Evolutionary conservation across 106 monocot genomes (phyloP).

Genomic region (Allium fistulosum): DNA sequence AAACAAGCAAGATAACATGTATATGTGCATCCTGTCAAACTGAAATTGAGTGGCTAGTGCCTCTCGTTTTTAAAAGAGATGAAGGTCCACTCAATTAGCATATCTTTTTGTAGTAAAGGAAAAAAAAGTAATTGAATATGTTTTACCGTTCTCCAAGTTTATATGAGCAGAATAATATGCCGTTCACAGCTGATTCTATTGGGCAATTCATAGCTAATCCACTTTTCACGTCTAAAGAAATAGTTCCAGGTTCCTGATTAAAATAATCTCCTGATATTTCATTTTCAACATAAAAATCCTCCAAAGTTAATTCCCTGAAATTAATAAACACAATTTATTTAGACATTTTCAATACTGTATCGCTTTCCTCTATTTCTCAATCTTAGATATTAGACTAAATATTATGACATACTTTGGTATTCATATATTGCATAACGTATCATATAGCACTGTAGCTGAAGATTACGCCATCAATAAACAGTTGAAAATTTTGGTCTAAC

Average conservation of each 20-base stretch:
- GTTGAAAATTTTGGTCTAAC: too few relatives aligned
- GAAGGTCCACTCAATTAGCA: too few relatives aligned
- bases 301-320: conserved; percentile 49
- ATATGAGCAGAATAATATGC: conserved; percentile 20
- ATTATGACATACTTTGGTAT: too few relatives aligned
- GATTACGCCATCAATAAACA: too few relatives aligned
- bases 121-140: neutral
- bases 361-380: too few relatives aligned
- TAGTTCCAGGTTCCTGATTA: conserved; percentile 6
- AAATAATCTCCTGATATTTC: conserved; percentile 1
- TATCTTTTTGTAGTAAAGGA: too few relatives aligned
- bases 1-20: neutral
- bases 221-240: conserved; percentile 8
- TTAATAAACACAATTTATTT: neutral
- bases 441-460: too few relatives aligned
- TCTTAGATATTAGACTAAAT: too few relatives aligned
- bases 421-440: too few relatives aligned
- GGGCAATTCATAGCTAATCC: conserved; percentile 5
- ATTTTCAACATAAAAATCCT: conserved; percentile 30
- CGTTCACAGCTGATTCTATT: conserved; percentile 17
- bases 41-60: neutral
- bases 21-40: neutral
- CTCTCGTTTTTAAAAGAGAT: too few relatives aligned
- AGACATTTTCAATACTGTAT: too few relatives aligned
- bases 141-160: conserved; percentile 38